Conservation (phyloP, 345 rosid species). For the Cardamine occulta region DNA sequence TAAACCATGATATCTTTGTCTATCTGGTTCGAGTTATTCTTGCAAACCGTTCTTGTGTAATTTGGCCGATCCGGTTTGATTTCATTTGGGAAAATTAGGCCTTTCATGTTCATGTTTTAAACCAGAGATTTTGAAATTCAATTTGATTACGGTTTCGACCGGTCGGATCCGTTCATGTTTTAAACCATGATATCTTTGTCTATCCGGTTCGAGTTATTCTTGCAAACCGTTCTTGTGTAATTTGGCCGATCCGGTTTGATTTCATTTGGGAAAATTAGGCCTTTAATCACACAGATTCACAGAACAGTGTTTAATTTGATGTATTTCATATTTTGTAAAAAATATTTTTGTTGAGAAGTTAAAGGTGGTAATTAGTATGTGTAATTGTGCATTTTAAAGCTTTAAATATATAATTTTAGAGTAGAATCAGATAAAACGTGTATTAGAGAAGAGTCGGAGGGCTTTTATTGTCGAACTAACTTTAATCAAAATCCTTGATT, state of each 20-base stretch:
- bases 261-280: background rate
- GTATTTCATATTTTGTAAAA: background rate
- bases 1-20: background rate
- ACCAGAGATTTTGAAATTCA: background rate
- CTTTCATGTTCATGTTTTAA: too few relatives aligned
- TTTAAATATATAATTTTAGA: background rate
- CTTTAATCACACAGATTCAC: background rate
- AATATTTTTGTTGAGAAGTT: background rate
- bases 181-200: background rate
- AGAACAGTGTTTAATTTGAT: background rate
- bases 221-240: background rate
- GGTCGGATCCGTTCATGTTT: background rate
- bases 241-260: background rate
- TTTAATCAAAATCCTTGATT: background rate
- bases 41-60: background rate
- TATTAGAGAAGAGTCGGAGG: background rate
- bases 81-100: too few relatives aligned
- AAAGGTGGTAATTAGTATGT: too few relatives aligned
- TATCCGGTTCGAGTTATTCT: background rate
- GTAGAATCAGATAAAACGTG: background rate
- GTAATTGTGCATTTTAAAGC: background rate
- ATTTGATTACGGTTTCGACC: background rate
- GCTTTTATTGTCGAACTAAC: slow-evolving; percentile 36
- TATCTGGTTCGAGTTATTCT: background rate
- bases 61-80: background rate